Conservation (phyloP, 495 filamentous ascomycete genomes). For the Podospora didyma region DNA sequence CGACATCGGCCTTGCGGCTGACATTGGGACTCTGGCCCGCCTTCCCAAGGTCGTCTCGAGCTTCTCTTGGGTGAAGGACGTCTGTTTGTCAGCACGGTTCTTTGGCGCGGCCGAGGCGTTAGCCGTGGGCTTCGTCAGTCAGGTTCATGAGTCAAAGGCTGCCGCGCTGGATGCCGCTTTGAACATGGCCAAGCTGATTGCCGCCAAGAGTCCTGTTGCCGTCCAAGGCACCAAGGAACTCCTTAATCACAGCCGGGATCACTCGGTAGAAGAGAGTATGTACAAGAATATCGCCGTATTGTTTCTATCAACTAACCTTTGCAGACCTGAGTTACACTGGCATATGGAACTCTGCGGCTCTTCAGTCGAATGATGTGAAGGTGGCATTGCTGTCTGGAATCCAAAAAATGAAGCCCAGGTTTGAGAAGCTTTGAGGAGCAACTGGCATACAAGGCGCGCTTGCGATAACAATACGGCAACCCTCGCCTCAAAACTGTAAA, state of each 20-base stretch:
- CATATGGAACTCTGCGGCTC: conserved; percentile 78
- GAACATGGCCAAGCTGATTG: conserved; percentile 63
- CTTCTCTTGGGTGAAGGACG: conserved; percentile 86
- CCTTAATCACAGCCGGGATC: conserved; percentile 80
- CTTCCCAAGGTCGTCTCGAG: conserved; percentile 80
- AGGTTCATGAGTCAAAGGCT: conserved; percentile 64
- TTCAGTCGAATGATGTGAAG: conserved; percentile 78
- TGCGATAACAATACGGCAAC: too few relatives aligned
- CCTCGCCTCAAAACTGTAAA: too few relatives aligned
- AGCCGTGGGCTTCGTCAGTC: conserved; percentile 77
- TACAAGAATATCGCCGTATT: background rate
- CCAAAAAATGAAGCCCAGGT: conserved; percentile 74
- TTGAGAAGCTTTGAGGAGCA: conserved; percentile 71
- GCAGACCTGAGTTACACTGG: conserved; percentile 74
- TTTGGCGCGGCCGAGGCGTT: conserved; percentile 79
- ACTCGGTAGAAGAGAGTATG: conserved; percentile 68
- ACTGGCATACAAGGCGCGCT: background rate
- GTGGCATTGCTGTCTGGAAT: conserved; percentile 70
- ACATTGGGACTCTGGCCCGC: conserved; percentile 82
- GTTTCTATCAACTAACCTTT: conserved; percentile 10
- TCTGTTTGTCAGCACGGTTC: conserved; percentile 69
- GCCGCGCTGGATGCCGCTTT: conserved; percentile 59
- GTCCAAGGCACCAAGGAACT: conserved; percentile 92
- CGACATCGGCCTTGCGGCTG: conserved; percentile 90
- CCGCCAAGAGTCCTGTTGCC: conserved; percentile 83